These are phyloP conservation scores for Umbelopsis sp. DNA, from an alignment of 192 early-diverging fungal species.

Conservation along the genomic window DNA sequence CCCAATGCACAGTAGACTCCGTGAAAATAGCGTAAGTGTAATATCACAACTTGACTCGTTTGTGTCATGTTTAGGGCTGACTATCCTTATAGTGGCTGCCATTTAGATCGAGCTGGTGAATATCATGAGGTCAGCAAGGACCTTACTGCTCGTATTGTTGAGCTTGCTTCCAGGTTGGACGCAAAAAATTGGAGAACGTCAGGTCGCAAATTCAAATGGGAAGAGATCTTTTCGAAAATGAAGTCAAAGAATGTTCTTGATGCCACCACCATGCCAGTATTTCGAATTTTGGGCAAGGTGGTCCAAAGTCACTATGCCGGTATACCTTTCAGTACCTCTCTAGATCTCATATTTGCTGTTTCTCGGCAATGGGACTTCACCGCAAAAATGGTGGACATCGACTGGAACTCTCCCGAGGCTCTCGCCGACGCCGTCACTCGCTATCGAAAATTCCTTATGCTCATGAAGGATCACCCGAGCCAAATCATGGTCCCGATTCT, in stretches of 20 bases:
- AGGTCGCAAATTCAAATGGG: not conserved
- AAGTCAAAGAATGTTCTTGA: not conserved
- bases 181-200: not conserved
- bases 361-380: constrained; percentile 56
- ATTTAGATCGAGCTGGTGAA: too few species aligned
- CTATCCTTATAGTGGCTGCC: not conserved
- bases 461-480: constrained; percentile 43
- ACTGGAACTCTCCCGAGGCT: constrained; percentile 31
- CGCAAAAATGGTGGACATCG: constrained; percentile 47
- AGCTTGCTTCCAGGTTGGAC: too few species aligned
- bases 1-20: not conserved
- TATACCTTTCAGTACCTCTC: constrained; percentile 38
- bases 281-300: not conserved
- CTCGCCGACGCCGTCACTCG: constrained; percentile 40
- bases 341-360: constrained; percentile 55
- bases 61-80: not conserved
- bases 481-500: constrained; percentile 60
- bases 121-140: too few species aligned
- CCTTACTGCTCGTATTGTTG: too few species aligned
- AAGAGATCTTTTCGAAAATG: not conserved
- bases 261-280: not conserved
- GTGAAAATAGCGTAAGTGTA: not conserved
- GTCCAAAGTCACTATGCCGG: constrained; percentile 40
- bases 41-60: not conserved
- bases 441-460: constrained; percentile 50